A percentile compares a stretch with the other conserved stretches of the same genome.
Conservation (phyloP, 2,329 filamentous ascomycete species). For the Stachybotrys chartarum region DNA sequence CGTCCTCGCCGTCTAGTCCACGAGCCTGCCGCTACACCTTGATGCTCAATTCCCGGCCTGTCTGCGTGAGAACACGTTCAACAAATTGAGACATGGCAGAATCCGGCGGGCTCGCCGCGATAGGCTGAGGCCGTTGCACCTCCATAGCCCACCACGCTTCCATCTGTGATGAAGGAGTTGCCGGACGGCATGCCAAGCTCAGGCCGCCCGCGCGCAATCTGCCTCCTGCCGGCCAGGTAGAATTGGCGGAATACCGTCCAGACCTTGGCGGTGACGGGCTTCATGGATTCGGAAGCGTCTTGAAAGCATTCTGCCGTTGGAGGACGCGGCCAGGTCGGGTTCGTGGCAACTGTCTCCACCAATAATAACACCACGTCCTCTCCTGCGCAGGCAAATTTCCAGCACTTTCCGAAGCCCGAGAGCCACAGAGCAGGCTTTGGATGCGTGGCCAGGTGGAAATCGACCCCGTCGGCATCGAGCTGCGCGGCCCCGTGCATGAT, state of each 20-base stretch:
- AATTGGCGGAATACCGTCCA: background rate
- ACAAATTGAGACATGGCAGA: no score
- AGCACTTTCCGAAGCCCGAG: conserved; percentile 14
- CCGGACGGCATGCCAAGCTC: no score
- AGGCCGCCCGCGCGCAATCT: no score
- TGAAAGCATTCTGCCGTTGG: background rate
- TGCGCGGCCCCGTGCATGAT: conserved; percentile 15
- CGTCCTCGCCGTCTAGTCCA: no score
- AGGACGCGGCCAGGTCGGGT: background rate
- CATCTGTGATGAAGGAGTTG: no score
- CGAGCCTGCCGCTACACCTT: no score
- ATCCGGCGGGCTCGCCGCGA: no score
- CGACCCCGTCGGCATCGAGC: conserved; percentile 13
- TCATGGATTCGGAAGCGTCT: background rate
- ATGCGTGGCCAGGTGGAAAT: conserved; percentile 13
- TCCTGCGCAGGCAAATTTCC: background rate
- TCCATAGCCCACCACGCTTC: no score
- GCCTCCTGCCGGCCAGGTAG: background rate
- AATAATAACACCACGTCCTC: background rate
- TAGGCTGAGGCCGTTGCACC: no score
- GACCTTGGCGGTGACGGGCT: background rate
- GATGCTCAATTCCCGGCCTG: no score
- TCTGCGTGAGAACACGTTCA: no score
- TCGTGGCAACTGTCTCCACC: background rate
- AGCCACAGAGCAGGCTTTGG: conserved; percentile 10